These are phyloP conservation scores for Neonectria hederae DNA, from an alignment of 2,329 filamentous ascomycete species.

Conservation along the genomic window DNA sequence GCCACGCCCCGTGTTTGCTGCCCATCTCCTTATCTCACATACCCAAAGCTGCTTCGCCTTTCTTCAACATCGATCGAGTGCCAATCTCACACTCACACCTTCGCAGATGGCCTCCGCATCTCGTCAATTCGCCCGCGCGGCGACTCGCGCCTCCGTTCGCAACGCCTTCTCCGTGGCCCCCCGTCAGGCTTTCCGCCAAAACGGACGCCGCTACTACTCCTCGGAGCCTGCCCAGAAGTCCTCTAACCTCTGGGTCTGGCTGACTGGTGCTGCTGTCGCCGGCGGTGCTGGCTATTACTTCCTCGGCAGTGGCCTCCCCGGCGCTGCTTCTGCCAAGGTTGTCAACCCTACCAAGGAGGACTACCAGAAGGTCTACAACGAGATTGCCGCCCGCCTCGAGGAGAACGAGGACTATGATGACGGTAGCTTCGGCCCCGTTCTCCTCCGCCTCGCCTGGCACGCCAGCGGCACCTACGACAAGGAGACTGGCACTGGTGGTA, in stretches of 20 bases:
- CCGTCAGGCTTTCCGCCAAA: constrained; percentile 76
- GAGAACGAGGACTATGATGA: constrained; percentile 97
- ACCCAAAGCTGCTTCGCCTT: neutral
- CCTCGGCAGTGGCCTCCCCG: constrained; percentile 65
- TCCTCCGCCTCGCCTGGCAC: constrained; percentile 94
- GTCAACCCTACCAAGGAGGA: constrained; percentile 83
- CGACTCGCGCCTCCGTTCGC: constrained; percentile 66
- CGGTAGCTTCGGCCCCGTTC: constrained; percentile 92
- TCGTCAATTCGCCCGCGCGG: constrained; percentile 65
- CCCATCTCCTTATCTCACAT: neutral
- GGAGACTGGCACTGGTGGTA: constrained; percentile 87
- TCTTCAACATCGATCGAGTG: neutral
- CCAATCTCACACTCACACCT: constrained; percentile 21
- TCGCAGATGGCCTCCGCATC: constrained; percentile 54
- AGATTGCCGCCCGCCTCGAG: constrained; percentile 80
- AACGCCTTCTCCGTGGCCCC: constrained; percentile 67
- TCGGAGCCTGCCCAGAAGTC: constrained; percentile 69
- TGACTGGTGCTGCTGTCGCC: constrained; percentile 66
- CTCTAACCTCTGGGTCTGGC: constrained; percentile 62
- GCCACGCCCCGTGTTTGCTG: neutral
- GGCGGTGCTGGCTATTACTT: constrained; percentile 74
- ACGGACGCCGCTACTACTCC: constrained; percentile 82
- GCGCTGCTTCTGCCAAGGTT: constrained; percentile 61
- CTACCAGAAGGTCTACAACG: constrained; percentile 95
- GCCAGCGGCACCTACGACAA: constrained; percentile 91